phyloP scores from a whole-genome alignment of 192 early-diverging fungal species.

The Entomortierella chlamydospora region DNA sequence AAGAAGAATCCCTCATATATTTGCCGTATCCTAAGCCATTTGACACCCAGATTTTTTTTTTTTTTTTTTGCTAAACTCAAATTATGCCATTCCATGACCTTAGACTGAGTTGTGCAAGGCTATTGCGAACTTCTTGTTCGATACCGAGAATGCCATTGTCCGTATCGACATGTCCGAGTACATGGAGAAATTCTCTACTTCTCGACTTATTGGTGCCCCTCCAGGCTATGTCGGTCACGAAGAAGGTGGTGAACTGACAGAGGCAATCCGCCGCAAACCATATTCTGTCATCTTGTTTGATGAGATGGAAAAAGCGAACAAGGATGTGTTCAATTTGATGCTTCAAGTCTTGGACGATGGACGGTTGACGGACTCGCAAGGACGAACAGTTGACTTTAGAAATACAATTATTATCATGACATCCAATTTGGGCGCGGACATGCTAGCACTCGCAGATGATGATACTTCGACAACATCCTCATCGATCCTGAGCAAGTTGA shows the following conservation, averaged over 20 bases:
- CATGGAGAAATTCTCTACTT: constrained; percentile 77
- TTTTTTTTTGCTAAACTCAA: neutral
- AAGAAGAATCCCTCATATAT: no score
- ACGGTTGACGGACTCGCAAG: constrained; percentile 81
- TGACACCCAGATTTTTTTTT: neutral
- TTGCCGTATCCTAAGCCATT: no score
- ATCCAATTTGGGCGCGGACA: constrained; percentile 80
- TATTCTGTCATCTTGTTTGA: constrained; percentile 83
- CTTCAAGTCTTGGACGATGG: constrained; percentile 93
- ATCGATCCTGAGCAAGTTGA: constrained; percentile 8
- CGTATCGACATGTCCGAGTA: constrained; percentile 88
- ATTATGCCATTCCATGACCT: neutral
- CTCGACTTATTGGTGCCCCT: constrained; percentile 81
- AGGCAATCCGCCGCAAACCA: constrained; percentile 82
- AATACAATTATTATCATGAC: constrained; percentile 89
- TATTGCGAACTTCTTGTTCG: constrained; percentile 81
- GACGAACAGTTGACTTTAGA: constrained; percentile 80
- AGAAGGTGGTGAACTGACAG: constrained; percentile 81
- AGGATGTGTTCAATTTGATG: constrained; percentile 92
- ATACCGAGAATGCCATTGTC: constrained; percentile 76
- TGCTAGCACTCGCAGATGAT: constrained; percentile 65
- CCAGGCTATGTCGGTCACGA: constrained; percentile 87
- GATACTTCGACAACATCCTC: constrained; percentile 16
- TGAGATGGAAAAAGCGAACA: constrained; percentile 84
- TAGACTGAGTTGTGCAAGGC: constrained; percentile 80